These are phyloP conservation scores for Aspergillus cristatus DNA, from an alignment of 495 filamentous ascomycete species.

Conservation along the genomic window DNA sequence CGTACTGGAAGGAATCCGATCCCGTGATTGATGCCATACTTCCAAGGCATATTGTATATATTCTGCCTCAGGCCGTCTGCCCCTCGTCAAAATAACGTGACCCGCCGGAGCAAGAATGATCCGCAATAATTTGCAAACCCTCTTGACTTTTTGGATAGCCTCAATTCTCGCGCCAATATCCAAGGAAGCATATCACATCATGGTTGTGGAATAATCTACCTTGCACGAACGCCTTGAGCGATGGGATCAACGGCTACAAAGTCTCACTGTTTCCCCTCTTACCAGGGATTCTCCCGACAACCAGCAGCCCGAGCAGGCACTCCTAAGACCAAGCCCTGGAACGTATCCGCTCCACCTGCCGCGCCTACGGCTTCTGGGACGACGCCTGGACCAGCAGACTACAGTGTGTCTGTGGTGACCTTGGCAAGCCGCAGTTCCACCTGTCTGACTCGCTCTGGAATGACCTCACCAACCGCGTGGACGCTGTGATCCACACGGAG, in stretches of 20 bases:
- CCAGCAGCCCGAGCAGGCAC: slow-evolving; percentile 30
- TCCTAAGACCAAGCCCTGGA: slow-evolving; percentile 38
- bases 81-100: no score
- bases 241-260: slow-evolving; percentile 41
- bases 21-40: no score
- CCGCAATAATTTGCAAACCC: no score
- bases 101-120: no score
- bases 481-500: slow-evolving; percentile 85
- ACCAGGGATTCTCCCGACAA: slow-evolving; percentile 42
- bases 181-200: slow-evolving; percentile 15
- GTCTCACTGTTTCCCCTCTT: slow-evolving; percentile 40
- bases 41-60: no score
- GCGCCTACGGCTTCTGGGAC: slow-evolving; percentile 71
- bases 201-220: slow-evolving; percentile 27
- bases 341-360: slow-evolving; percentile 36
- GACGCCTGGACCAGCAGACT: slow-evolving; percentile 57
- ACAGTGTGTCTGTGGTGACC: slow-evolving; percentile 59
- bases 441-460: slow-evolving; percentile 55
- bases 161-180: no score
- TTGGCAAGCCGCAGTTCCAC: slow-evolving; percentile 64
- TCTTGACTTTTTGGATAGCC: no score
- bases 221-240: slow-evolving; percentile 37
- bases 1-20: no score
- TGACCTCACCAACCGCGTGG: slow-evolving; percentile 51
- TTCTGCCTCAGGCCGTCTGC: no score